phyloP scores from a whole-genome alignment of 179 eudicot genomes.

The Nepenthes alata region DNA sequence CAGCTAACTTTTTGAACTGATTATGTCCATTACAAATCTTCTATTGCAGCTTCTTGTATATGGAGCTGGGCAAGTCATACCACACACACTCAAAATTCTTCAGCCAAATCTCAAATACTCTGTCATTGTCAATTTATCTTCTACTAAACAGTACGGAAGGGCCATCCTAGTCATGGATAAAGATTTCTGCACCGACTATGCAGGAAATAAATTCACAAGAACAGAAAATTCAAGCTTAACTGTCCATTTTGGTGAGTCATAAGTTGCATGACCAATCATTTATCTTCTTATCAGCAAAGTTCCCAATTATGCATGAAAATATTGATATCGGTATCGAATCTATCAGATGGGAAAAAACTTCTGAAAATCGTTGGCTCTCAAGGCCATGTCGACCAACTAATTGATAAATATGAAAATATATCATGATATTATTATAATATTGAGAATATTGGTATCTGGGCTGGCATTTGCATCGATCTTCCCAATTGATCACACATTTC shows the following conservation, averaged over 20 bases:
- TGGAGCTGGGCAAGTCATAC: slow-evolving; percentile 72
- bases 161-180: slow-evolving; percentile 58
- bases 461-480: too few relatives aligned
- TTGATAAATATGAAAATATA: too few relatives aligned
- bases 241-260: slow-evolving; percentile 66
- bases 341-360: too few relatives aligned
- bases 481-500: too few relatives aligned
- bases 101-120: slow-evolving; percentile 60
- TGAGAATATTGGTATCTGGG: too few relatives aligned
- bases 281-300: too few relatives aligned
- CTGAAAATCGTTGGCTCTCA: too few relatives aligned
- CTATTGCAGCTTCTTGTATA: slow-evolving; percentile 72
- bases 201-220: slow-evolving; percentile 69
- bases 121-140: slow-evolving; percentile 37
- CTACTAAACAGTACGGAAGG: slow-evolving; percentile 46
- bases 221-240: slow-evolving; percentile 43
- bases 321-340: too few relatives aligned
- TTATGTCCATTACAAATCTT: neutral
- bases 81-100: slow-evolving; percentile 45
- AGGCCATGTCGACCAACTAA: too few relatives aligned
- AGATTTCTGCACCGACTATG: slow-evolving; percentile 66
- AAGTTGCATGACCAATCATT: neutral
- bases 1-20: neutral
- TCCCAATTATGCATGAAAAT: too few relatives aligned
- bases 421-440: too few relatives aligned